These are phyloP conservation scores for Nemania sp. DNA, from an alignment of 2,329 filamentous ascomycete genomes.

Conservation along the genomic window DNA sequence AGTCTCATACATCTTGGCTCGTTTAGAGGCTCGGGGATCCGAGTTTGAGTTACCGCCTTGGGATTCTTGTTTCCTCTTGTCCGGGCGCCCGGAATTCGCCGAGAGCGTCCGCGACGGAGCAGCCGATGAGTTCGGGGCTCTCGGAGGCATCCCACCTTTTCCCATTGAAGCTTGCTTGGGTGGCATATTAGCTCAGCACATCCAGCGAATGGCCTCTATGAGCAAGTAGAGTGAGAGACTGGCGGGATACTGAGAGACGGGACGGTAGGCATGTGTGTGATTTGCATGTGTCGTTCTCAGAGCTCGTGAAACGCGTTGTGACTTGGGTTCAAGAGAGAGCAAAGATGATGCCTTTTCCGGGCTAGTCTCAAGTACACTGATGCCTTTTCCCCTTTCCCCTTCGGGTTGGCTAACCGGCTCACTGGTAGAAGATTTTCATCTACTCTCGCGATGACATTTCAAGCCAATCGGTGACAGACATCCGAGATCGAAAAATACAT, in stretches of 20 bases:
- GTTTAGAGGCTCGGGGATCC: conserved; percentile 44
- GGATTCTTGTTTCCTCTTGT: conserved; percentile 39
- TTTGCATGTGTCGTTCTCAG: too few species aligned
- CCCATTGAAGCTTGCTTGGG: conserved; percentile 26
- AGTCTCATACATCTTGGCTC: conserved; percentile 52
- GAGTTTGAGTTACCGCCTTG: conserved; percentile 34
- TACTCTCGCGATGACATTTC: too few species aligned
- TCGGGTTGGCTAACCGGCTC: too few species aligned
- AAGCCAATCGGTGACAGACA: too few species aligned
- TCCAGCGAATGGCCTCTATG: background rate
- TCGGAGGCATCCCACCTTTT: conserved; percentile 15
- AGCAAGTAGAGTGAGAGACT: background rate
- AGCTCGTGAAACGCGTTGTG: too few species aligned
- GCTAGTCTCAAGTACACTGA: too few species aligned
- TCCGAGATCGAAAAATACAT: too few species aligned
- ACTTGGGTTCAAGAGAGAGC: too few species aligned
- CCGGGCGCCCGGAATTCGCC: conserved; percentile 20
- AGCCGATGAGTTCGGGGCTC: conserved; percentile 1
- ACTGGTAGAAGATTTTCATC: too few species aligned
- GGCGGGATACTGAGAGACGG: background rate
- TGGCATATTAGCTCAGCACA: conserved; percentile 26
- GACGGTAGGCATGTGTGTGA: too few species aligned
- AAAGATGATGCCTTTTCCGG: too few species aligned
- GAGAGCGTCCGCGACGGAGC: conserved; percentile 6
- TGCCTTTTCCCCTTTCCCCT: too few species aligned